Evolutionary conservation across 2,329 filamentous ascomycete species (phyloP).

Genomic region (Colletotrichum trifolii): DNA sequence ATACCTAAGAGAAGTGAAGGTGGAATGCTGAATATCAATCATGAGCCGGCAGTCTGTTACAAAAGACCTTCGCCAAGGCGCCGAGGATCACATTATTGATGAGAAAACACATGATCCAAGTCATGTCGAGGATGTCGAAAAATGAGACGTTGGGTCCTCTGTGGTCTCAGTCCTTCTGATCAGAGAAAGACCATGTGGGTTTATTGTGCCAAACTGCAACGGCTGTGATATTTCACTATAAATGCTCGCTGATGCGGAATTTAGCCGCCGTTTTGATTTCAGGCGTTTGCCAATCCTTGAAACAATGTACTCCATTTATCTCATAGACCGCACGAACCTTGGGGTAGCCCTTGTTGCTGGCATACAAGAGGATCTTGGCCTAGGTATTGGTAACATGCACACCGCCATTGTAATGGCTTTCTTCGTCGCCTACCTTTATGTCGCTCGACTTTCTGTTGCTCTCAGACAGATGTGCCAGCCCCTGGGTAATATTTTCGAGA

Average conservation of each 20-base stretch:
- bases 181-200: slow-evolving; percentile 30
- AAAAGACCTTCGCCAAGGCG: not conserved
- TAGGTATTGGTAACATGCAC: slow-evolving; percentile 34
- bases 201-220: too few species aligned
- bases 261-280: slow-evolving; percentile 43
- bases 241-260: too few species aligned
- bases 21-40: too few species aligned
- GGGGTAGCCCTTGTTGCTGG: slow-evolving; percentile 36
- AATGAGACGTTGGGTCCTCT: not conserved
- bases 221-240: not conserved
- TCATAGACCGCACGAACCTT: slow-evolving; percentile 38
- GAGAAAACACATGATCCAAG: slow-evolving; percentile 12
- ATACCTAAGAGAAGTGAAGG: too few species aligned
- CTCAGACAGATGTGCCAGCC: not conserved
- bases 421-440: slow-evolving; percentile 40
- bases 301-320: slow-evolving; percentile 37
- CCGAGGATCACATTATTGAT: slow-evolving; percentile 17
- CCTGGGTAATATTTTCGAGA: slow-evolving; percentile 34
- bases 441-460: not conserved
- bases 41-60: not conserved
- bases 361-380: slow-evolving; percentile 34
- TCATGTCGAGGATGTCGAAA: slow-evolving; percentile 16
- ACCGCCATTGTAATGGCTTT: slow-evolving; percentile 38
- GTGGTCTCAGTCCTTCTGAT: slow-evolving; percentile 15
- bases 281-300: slow-evolving; percentile 51